Base-by-base conservation (phyloP, 352 stramenopile species). In the Nannochloropsis limnetica region DNA sequence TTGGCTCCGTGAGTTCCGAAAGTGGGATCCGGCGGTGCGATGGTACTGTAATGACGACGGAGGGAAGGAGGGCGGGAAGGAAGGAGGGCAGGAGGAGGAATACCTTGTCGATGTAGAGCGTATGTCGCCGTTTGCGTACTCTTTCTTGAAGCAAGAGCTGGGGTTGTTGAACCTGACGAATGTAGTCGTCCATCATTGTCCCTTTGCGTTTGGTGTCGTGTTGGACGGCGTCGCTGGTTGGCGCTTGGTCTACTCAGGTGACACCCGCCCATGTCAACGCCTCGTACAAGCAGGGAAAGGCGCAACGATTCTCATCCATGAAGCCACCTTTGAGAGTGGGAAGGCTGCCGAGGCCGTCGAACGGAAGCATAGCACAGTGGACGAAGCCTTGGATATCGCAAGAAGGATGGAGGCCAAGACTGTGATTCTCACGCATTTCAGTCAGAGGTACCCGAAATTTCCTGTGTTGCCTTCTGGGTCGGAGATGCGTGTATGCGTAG, bases 311-410 rank as follows among this genome's bases (percentile, higher is more conserved):
- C 88, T 99, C 14, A 95, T 99, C 81, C 96, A 99, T 84, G 96
- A 99, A 88, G 95, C 96, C 29, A 99, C 96, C 0, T 98, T 99
- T 86, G 95, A 98, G 83, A 92, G 98, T 87, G 90, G 90, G 79
- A 68, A 92, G 97, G 84, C 90, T 68, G 86, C 91, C 28, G 94
- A 98, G 84, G 96, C 96, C 20, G 90, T 93, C 61, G 88, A 94
- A 29, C 98, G 98, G 88, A 88, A 91, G 37, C 96, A 99, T 90
- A 96, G 89, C 67, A 99, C 96, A 5, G 94, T 96, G 25, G 87
- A 89, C 0, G 94, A 98, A 86, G 95, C 95, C 0, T 88, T 98
- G 11, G 81, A 83, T 8, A 90, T 98, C 1, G 95, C 90, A 81
- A 88, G 74, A 86, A 89, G 68, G 69, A 95, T 88, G 95, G 86